Evolutionary conservation across 2,329 filamentous ascomycete species (phyloP).

Genomic region (Arthroderma sp.): DNA sequence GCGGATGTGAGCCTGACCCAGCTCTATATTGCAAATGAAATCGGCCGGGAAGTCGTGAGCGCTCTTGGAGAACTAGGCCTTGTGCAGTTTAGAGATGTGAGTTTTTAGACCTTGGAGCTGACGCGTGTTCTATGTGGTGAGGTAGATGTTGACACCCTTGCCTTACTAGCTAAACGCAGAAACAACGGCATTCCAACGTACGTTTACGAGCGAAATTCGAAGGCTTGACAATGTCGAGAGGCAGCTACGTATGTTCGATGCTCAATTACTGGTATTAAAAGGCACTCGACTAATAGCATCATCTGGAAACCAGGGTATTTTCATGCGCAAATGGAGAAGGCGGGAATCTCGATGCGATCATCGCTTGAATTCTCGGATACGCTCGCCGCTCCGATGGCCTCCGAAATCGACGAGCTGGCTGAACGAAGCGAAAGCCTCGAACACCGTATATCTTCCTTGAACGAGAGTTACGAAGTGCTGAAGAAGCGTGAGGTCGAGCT

Average conservation of each 20-base stretch:
- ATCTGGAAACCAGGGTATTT: conserved; percentile 60
- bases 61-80: conserved; percentile 89
- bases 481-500: conserved; percentile 96
- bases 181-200: conserved; percentile 86
- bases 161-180: conserved; percentile 68
- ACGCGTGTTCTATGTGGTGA: not conserved
- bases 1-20: conserved; percentile 99
- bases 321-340: conserved; percentile 88
- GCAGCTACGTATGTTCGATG: conserved; percentile 66
- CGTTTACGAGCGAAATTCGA: conserved; percentile 94
- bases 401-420: conserved; percentile 90
- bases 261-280: not conserved
- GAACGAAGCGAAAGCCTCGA: conserved; percentile 88
- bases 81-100: conserved; percentile 94
- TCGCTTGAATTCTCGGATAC: conserved; percentile 82
- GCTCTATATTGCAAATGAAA: conserved; percentile 98
- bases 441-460: conserved; percentile 77
- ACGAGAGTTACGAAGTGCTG: conserved; percentile 95
- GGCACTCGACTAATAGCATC: not conserved
- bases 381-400: conserved; percentile 74
- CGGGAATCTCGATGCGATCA: conserved; percentile 69
- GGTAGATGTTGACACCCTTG: not conserved
- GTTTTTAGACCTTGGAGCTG: conserved; percentile 20
- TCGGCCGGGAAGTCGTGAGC: conserved; percentile 92
- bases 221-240: conserved; percentile 95